These are phyloP conservation scores for Massariosphaeria phaeospora DNA, from an alignment of 495 filamentous ascomycete species.

Conservation along the genomic window DNA sequence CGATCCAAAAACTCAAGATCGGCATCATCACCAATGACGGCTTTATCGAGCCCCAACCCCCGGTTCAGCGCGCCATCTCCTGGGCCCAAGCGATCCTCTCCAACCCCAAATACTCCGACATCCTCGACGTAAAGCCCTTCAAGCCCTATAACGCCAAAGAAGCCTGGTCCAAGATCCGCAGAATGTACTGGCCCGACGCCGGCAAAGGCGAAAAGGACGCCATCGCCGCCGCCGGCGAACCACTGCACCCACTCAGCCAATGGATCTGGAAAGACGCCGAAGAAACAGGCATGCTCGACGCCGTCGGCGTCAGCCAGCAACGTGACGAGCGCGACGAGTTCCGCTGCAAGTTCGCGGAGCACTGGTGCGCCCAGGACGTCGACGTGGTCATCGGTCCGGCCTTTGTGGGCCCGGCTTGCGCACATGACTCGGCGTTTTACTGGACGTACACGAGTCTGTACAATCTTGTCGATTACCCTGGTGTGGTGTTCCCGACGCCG, in stretches of 20 bases:
- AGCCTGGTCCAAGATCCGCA: not conserved
- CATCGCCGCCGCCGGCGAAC: not conserved
- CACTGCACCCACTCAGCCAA: not conserved
- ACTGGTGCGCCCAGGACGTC: not conserved
- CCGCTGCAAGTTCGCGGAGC: not conserved
- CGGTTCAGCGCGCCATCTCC: not conserved
- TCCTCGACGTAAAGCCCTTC: not conserved
- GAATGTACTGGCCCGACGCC: not conserved
- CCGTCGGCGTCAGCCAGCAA: not conserved
- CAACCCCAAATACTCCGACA: not conserved
- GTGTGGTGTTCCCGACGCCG: not conserved
- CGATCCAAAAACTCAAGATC: not conserved
- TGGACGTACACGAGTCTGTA: not conserved
- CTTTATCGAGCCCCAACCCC: conserved; percentile 2
- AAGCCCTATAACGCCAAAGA: not conserved
- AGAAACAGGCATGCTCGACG: not conserved
- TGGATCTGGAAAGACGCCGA: not conserved
- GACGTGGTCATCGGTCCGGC: not conserved
- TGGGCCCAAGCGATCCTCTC: not conserved
- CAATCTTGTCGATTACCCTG: not conserved
- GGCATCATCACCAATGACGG: conserved; percentile 5
- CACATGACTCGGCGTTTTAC: not conserved
- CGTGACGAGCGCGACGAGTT: not conserved
- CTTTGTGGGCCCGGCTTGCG: not conserved
- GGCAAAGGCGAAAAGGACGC: not conserved